Conservation (phyloP, 1,139 yeast species). For the Yamadazyma triangularis region DNA sequence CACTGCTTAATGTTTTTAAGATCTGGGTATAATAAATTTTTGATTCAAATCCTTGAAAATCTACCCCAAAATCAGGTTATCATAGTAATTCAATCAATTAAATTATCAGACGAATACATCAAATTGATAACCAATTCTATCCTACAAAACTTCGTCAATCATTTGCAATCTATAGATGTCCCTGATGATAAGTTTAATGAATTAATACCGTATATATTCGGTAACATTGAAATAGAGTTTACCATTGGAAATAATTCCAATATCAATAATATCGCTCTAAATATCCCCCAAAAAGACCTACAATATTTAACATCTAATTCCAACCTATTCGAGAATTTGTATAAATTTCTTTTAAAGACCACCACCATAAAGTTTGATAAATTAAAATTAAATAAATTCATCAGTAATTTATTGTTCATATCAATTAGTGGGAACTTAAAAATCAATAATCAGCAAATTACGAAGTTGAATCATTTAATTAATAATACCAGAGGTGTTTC, state of each 20-base stretch:
- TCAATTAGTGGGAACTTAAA: background rate
- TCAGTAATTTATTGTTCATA: background rate
- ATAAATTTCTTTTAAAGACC: background rate
- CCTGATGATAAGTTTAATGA: background rate
- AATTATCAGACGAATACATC: background rate
- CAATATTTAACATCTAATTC: no score
- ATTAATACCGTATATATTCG: background rate
- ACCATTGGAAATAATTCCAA: background rate
- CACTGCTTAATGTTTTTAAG: background rate
- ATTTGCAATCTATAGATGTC: background rate
- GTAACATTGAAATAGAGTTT: background rate
- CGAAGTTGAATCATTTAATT: background rate
- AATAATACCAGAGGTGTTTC: background rate
- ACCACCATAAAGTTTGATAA: background rate
- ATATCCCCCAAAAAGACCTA: background rate
- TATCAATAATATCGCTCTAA: no score
- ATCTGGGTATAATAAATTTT: background rate
- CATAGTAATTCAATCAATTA: background rate
- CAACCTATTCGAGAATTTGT: no score
- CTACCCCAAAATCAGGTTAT: background rate
- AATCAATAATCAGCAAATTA: background rate
- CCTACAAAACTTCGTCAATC: no score
- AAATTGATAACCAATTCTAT: background rate
- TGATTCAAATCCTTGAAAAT: background rate
- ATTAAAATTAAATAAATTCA: no score